A percentile compares a stretch with the other conserved stretches of the same genome.
Conservation (phyloP, 345 rosid genomes). For the Gossypium australe region DNA sequence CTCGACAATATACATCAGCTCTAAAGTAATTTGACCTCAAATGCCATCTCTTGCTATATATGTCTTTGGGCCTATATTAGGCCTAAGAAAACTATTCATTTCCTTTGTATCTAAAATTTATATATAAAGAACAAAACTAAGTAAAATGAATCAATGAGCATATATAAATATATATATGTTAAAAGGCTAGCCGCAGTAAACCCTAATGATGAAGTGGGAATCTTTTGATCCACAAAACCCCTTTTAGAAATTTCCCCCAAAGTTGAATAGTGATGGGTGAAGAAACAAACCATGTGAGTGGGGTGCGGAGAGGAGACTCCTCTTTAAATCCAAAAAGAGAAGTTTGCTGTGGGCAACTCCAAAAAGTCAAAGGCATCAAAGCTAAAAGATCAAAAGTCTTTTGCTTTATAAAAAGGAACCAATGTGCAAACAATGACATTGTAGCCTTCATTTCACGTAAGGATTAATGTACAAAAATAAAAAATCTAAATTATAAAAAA, state of each 20-base stretch:
- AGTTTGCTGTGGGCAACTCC: constrained; percentile 35
- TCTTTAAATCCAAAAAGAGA: constrained; percentile 49
- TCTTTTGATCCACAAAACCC: constrained; percentile 27
- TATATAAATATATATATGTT: neutral
- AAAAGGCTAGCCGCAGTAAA: constrained; percentile 26
- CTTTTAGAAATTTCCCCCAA: constrained; percentile 24
- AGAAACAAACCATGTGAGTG: constrained; percentile 56
- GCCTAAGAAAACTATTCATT: too few relatives aligned
- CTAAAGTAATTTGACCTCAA: too few relatives aligned
- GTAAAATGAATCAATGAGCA: neutral
- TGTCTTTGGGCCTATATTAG: too few relatives aligned
- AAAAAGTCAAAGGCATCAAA: constrained; percentile 51
- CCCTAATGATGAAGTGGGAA: constrained; percentile 42
- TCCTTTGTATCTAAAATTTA: too few relatives aligned
- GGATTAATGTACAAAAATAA: neutral
- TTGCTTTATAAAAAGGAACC: constrained; percentile 22
- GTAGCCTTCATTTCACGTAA: constrained; percentile 25
- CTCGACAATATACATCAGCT: too few relatives aligned
- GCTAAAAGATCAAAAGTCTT: constrained; percentile 26
- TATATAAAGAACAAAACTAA: too few relatives aligned
- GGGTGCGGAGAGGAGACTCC: constrained; percentile 26
- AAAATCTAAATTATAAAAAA: neutral
- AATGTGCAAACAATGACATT: constrained; percentile 6
- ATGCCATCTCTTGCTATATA: too few relatives aligned
- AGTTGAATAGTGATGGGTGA: constrained; percentile 34